Conservation (phyloP, 345 rosid species). For the Citrus sinensis region DNA sequence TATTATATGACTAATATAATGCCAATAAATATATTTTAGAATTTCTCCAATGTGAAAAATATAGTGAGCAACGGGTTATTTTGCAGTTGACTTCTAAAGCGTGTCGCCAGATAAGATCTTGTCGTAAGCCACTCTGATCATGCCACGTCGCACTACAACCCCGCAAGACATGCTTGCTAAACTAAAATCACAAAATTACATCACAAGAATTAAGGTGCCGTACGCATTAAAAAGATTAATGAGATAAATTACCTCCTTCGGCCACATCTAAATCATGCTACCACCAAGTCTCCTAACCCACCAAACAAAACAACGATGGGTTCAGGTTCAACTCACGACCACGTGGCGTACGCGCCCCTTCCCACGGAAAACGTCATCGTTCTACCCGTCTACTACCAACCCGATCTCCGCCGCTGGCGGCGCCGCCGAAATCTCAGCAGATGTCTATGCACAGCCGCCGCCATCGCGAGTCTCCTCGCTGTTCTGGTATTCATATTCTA, state of each 20-base stretch:
- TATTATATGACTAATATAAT: too few species aligned
- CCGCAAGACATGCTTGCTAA: background rate
- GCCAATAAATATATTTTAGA: too few species aligned
- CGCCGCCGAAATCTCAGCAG: conserved; percentile 34
- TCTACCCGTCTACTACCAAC: conserved; percentile 38
- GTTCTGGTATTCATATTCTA: conserved; percentile 51
- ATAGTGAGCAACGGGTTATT: too few species aligned
- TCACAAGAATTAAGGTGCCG: background rate
- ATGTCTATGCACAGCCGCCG: conserved; percentile 37
- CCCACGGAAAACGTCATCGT: conserved; percentile 47
- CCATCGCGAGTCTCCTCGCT: conserved; percentile 48
- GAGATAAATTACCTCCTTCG: background rate
- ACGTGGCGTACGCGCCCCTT: conserved; percentile 40
- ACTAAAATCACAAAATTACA: background rate
- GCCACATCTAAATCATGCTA: background rate
- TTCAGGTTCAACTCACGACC: conserved; percentile 34
- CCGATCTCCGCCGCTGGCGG: conserved; percentile 8
- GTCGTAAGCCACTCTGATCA: background rate
- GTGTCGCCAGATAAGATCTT: background rate
- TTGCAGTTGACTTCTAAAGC: too few species aligned
- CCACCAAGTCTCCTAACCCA: background rate
- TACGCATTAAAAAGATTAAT: too few species aligned
- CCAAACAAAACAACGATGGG: conserved; percentile 28
- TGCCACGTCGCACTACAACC: background rate
- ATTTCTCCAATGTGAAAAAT: too few species aligned